Percentiles rank a stretch among this genome's conserved stretches.
These are phyloP conservation scores for Gaeumannomyces sp. DNA, from an alignment of 2,329 filamentous ascomycete species.

Conservation along the genomic window DNA sequence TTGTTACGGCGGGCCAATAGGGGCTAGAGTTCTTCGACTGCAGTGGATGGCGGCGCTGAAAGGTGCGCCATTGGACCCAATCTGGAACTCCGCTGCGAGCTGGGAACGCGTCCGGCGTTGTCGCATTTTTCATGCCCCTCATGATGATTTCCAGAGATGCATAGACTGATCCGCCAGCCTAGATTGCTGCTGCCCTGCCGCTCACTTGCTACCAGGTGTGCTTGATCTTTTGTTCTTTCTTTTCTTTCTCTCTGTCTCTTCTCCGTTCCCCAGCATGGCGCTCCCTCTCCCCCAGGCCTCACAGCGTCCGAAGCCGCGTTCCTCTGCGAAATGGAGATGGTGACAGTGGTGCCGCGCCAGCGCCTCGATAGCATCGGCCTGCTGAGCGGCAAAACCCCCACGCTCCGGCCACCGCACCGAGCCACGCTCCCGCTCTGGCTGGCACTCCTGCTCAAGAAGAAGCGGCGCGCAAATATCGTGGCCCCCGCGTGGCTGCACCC, in stretches of 20 bases:
- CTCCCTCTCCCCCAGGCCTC: conserved; percentile 47
- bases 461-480: conserved; percentile 86
- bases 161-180: neutral
- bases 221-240: neutral
- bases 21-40: neutral
- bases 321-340: conserved; percentile 93
- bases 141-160: neutral
- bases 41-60: neutral
- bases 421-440: conserved; percentile 85
- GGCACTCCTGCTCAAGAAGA: conserved; percentile 87
- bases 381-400: conserved; percentile 69
- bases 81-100: neutral
- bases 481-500: conserved; percentile 84
- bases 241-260: neutral
- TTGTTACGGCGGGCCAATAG: neutral
- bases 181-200: neutral
- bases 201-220: too few relatives aligned
- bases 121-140: neutral
- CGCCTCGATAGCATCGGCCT: conserved; percentile 79
- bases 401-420: conserved; percentile 75
- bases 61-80: neutral
- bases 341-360: conserved; percentile 88
- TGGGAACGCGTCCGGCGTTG: too few relatives aligned
- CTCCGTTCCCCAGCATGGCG: conserved; percentile 35
- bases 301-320: conserved; percentile 90